A percentile compares a stretch with the other conserved stretches of the same genome.
phyloP scores from a whole-genome alignment of 1,139 yeast species.

The Candida frijolesensis region DNA sequence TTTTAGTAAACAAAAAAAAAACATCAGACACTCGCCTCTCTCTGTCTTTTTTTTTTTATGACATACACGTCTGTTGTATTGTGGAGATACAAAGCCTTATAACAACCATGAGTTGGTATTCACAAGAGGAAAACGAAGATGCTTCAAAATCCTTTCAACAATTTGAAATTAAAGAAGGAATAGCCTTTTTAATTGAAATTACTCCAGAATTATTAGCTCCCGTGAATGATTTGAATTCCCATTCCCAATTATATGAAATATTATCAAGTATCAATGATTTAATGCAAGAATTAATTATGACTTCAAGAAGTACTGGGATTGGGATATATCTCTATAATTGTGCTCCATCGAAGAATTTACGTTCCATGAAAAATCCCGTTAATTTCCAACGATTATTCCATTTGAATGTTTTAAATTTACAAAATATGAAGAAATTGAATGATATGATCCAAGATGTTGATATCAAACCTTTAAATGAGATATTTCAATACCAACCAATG shows the following conservation, averaged over 20 bases:
- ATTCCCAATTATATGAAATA: constrained; percentile 52
- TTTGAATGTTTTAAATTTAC: constrained; percentile 38
- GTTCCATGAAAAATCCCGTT: constrained; percentile 8
- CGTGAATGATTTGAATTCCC: constrained; percentile 33
- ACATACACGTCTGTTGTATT: background rate
- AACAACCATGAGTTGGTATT: constrained; percentile 3
- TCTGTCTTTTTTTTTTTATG: too few relatives aligned
- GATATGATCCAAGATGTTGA: constrained; percentile 31
- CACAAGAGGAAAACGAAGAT: constrained; percentile 12
- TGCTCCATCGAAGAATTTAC: constrained; percentile 19
- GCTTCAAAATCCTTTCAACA: constrained; percentile 25
- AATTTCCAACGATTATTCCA: constrained; percentile 33
- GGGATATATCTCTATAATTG: constrained; percentile 67
- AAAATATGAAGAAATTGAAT: constrained; percentile 42
- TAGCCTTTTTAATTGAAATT: constrained; percentile 62
- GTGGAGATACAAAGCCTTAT: background rate
- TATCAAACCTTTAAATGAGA: constrained; percentile 18
- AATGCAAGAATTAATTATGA: constrained; percentile 58
- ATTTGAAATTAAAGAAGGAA: constrained; percentile 64
- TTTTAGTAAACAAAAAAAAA: too few relatives aligned
- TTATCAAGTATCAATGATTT: constrained; percentile 55
- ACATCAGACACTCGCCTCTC: too few relatives aligned
- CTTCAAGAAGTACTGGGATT: constrained; percentile 63
- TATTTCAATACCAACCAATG: constrained; percentile 20
- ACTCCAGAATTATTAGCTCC: constrained; percentile 50